Conservation (phyloP, 495 filamentous ascomycete genomes). For the Amniculicola lignicola region DNA sequence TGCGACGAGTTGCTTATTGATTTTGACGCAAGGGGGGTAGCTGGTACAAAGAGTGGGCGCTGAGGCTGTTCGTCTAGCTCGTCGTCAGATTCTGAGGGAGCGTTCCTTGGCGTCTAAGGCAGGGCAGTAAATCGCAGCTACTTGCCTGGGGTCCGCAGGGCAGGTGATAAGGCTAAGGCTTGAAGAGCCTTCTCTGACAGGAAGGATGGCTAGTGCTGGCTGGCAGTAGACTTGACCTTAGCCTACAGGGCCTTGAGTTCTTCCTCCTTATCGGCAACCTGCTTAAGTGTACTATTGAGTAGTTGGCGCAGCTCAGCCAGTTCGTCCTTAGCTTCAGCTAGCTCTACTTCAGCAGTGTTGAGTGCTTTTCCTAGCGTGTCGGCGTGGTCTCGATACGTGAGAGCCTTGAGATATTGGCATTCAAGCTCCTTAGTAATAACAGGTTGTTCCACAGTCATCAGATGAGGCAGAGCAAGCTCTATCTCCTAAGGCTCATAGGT, state of each 20-base stretch:
- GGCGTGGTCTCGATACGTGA: neutral
- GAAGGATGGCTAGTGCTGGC: neutral
- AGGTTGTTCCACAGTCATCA: too few species aligned
- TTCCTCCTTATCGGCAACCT: neutral
- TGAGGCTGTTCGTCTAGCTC: neutral
- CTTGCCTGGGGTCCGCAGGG: too few species aligned
- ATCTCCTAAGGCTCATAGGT: too few species aligned
- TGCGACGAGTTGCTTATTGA: too few species aligned
- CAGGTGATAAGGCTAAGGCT: neutral
- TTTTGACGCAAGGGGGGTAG: too few species aligned
- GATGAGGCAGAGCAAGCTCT: too few species aligned
- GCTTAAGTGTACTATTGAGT: neutral
- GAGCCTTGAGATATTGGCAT: neutral
- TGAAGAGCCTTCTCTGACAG: neutral
- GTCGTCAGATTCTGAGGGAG: neutral
- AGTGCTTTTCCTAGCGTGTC: neutral
- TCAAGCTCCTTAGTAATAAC: too few species aligned
- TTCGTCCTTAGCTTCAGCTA: neutral
- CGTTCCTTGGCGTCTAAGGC: too few species aligned
- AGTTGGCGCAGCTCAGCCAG: neutral
- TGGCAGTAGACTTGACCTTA: neutral
- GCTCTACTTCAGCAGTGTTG: neutral
- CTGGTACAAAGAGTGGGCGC: neutral
- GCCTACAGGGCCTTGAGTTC: neutral
- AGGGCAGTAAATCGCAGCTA: too few species aligned